phyloP scores from a whole-genome alignment of 371 early-diverging fungal genomes.

The Saksenaea vasiformis region DNA sequence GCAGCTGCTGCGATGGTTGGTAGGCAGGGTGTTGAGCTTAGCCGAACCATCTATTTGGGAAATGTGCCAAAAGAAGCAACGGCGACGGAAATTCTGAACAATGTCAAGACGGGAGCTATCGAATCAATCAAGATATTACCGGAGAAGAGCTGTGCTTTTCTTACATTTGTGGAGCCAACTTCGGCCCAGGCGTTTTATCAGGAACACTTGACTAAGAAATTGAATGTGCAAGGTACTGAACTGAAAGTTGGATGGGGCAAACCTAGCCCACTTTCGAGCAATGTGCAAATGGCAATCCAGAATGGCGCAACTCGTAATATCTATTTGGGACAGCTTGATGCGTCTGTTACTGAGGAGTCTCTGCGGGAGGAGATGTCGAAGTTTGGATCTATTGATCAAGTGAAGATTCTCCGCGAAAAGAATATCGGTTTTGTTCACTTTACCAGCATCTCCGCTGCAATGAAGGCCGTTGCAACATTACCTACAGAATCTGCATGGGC shows the following conservation, averaged over 20 bases:
- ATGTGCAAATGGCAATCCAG: conserved; percentile 51
- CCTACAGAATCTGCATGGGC: conserved; percentile 51
- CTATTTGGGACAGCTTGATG: conserved; percentile 69
- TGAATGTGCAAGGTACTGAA: conserved; percentile 46
- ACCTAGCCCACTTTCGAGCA: conserved; percentile 45
- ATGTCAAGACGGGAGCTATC: conserved; percentile 70
- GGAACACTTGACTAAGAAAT: conserved; percentile 39
- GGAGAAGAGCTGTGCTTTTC: conserved; percentile 78
- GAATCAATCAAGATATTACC: conserved; percentile 66
- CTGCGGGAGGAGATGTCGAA: conserved; percentile 47
- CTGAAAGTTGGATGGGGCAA: conserved; percentile 79
- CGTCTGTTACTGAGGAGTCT: conserved; percentile 47
- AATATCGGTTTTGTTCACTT: conserved; percentile 81
- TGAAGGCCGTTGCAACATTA: conserved; percentile 61
- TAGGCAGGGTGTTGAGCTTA: conserved; percentile 29
- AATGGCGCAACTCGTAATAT: conserved; percentile 76
- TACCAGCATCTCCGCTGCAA: conserved; percentile 58
- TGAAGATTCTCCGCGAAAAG: conserved; percentile 69
- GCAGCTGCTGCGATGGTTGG: conserved; percentile 9
- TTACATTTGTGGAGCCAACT: conserved; percentile 72
- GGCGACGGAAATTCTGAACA: conserved; percentile 69
- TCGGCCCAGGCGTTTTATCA: conserved; percentile 59
- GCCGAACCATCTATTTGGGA: conserved; percentile 79
- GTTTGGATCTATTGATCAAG: conserved; percentile 70
- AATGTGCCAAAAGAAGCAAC: conserved; percentile 59